Conservation (phyloP, 345 rosid genomes). For the Leavenworthia alabamica region DNA sequence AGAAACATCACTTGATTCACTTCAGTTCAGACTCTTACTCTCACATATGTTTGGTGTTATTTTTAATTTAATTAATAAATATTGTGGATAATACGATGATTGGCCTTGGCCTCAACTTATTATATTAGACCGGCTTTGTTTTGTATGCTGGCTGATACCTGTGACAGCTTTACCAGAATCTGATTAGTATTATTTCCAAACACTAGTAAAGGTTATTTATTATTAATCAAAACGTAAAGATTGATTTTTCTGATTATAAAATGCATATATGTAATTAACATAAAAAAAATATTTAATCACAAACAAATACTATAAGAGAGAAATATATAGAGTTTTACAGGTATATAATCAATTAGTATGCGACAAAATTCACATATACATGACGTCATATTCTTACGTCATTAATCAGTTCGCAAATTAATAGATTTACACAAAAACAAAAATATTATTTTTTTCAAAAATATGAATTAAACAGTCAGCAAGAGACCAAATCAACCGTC, state of each 20-base stretch:
- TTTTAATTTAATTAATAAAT: not conserved
- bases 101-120: conserved; percentile 16
- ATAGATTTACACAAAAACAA: not conserved
- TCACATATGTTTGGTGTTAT: conserved; percentile 16
- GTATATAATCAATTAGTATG: no score
- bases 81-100: conserved; percentile 7
- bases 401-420: not conserved
- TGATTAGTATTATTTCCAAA: not conserved
- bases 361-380: conserved; percentile 22
- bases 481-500: conserved; percentile 27
- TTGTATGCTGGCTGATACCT: no score
- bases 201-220: not conserved
- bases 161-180: conserved; percentile 12
- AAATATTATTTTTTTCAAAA: no score
- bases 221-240: not conserved
- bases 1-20: conserved; percentile 23
- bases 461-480: conserved; percentile 8
- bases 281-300: not conserved
- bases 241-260: not conserved
- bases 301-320: not conserved
- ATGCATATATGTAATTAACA: not conserved
- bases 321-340: not conserved
- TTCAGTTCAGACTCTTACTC: conserved; percentile 17
- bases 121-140: not conserved
- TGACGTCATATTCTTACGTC: conserved; percentile 15